Evolutionary conservation across 208 protist genomes (phyloP).

Genomic region (Acanthamoeba lenticulata): DNA sequence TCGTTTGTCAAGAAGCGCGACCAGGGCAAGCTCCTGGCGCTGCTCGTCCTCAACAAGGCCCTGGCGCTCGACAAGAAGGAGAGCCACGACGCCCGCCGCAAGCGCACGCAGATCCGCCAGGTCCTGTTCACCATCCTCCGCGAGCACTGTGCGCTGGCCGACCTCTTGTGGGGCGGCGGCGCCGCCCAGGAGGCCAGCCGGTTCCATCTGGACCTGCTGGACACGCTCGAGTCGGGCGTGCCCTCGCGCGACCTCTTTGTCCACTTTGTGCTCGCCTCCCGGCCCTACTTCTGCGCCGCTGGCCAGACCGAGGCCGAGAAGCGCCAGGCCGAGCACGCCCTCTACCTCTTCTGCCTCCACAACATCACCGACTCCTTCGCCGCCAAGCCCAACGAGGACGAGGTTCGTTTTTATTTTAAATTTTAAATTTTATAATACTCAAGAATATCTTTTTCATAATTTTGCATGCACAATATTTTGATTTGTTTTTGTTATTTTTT

Average conservation of each 20-base stretch:
- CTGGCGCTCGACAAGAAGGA: background rate
- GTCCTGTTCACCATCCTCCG: background rate
- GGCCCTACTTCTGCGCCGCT: background rate
- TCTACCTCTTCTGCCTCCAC: constrained; percentile 20
- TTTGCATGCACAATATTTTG: no score
- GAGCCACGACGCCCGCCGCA: background rate
- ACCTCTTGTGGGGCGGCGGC: background rate
- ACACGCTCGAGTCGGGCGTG: background rate
- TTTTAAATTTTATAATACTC: background rate
- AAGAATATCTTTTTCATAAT: no score
- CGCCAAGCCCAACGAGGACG: background rate
- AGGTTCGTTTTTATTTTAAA: background rate
- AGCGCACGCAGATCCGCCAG: background rate
- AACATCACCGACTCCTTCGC: constrained; percentile 37
- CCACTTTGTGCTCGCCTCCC: background rate
- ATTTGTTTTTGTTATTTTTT: background rate
- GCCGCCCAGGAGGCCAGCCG: background rate
- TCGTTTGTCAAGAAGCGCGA: background rate
- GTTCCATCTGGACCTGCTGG: background rate
- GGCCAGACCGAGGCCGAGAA: background rate
- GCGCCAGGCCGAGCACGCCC: background rate
- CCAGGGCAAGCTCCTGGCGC: constrained; percentile 1
- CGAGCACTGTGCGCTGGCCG: background rate
- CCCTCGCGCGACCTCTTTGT: background rate
- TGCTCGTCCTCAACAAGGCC: constrained; percentile 33